A percentile compares a stretch with the other conserved stretches of the same genome.
These are phyloP conservation scores for Hericium coralloides DNA, from an alignment of 768 basidiomycete genomes.

Conservation along the genomic window DNA sequence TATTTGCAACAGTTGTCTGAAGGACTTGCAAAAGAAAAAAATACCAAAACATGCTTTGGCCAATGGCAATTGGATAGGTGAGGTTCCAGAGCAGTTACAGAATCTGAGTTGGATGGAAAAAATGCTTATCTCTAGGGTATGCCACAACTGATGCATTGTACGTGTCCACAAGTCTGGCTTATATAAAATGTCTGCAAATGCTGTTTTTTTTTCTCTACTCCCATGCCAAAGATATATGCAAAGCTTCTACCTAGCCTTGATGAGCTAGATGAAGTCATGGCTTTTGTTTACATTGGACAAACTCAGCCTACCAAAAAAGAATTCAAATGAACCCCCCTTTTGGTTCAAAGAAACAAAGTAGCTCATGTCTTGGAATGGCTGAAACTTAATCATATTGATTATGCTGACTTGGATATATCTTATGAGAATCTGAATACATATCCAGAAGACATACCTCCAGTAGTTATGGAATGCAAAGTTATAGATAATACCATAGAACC, in stretches of 20 bases:
- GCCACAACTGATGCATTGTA: constrained; percentile 21
- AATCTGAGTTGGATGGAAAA: constrained; percentile 24
- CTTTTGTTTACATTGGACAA: constrained; percentile 25
- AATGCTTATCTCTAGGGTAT: constrained; percentile 18
- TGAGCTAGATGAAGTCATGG: constrained; percentile 25
- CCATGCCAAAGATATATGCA: constrained; percentile 24
- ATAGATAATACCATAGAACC: not conserved
- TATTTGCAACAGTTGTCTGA: not conserved
- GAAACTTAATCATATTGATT: no score
- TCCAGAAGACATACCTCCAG: constrained; percentile 18
- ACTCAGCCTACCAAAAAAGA: constrained; percentile 16
- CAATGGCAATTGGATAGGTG: constrained; percentile 29
- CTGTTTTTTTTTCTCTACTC: constrained; percentile 23
- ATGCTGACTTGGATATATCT: constrained; percentile 12
- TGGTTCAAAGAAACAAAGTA: constrained; percentile 7
- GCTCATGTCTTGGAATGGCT: constrained; percentile 12
- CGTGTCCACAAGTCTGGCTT: constrained; percentile 5
- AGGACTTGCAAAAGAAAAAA: constrained; percentile 1
- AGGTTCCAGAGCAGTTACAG: constrained; percentile 21
- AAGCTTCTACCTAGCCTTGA: constrained; percentile 22
- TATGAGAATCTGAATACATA: constrained; percentile 9
- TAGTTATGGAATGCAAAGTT: constrained; percentile 1
- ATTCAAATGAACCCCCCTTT: constrained; percentile 16
- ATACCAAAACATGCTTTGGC: constrained; percentile 22
- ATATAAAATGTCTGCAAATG: constrained; percentile 27